Evolutionary conservation across 2,329 filamentous ascomycete species (phyloP).

Genomic region (Colletotrichum limetticola): DNA sequence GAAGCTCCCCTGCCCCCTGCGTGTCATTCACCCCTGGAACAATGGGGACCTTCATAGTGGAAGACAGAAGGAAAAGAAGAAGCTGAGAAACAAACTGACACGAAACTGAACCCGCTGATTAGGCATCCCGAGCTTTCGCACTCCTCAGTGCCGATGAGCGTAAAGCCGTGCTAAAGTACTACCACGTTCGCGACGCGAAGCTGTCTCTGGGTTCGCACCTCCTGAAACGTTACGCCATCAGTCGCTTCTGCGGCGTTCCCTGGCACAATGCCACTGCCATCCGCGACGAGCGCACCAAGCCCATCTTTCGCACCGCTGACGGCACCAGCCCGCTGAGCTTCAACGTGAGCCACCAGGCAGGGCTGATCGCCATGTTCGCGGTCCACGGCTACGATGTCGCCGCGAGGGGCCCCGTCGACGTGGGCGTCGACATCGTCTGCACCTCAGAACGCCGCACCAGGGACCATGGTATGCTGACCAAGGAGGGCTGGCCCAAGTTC

Average conservation of each 20-base stretch:
- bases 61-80: not conserved
- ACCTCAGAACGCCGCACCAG: conserved; percentile 74
- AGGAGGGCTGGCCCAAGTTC: conserved; percentile 72
- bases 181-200: conserved; percentile 77
- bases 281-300: conserved; percentile 66
- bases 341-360: conserved; percentile 84
- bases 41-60: no score
- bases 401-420: conserved; percentile 48
- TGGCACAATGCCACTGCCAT: conserved; percentile 70
- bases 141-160: conserved; percentile 67
- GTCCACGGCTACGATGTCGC: conserved; percentile 46
- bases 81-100: conserved; percentile 8
- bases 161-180: conserved; percentile 67
- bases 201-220: conserved; percentile 79
- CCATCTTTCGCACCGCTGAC: conserved; percentile 61
- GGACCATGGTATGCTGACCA: conserved; percentile 64
- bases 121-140: conserved; percentile 65
- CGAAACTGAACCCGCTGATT: not conserved
- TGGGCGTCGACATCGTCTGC: conserved; percentile 83
- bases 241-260: conserved; percentile 64
- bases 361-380: conserved; percentile 76
- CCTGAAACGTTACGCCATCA: conserved; percentile 77
- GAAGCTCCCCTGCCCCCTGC: not conserved
- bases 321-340: conserved; percentile 66
- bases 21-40: conserved; percentile 10